phyloP scores from a whole-genome alignment of 1,284 basidiomycete genomes.

The Coniophora puteana region DNA sequence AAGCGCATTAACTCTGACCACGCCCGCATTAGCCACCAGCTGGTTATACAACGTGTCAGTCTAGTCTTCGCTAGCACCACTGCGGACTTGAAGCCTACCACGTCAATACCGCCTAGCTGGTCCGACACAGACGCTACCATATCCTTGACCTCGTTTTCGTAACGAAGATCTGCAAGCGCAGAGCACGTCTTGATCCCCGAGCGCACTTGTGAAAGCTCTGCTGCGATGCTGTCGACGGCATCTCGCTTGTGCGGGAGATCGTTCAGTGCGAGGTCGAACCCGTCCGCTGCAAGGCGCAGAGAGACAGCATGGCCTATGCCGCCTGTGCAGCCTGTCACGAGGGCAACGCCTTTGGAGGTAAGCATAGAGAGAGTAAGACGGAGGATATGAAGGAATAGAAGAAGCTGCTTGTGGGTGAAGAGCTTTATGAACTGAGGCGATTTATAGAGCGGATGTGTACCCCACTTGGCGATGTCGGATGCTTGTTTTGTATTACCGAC shows the following conservation, averaged over 20 bases:
- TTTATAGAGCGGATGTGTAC: too few species aligned
- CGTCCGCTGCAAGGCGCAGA: constrained; percentile 29
- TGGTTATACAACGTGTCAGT: constrained; percentile 7
- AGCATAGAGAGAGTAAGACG: too few species aligned
- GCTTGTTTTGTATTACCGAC: too few species aligned
- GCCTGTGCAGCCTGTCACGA: constrained; percentile 39
- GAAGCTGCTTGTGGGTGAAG: too few species aligned
- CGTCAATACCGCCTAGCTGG: background rate
- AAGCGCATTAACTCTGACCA: constrained; percentile 14
- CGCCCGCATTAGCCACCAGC: constrained; percentile 38
- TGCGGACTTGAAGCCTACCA: constrained; percentile 1
- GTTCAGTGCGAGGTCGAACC: constrained; percentile 18
- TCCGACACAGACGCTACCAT: background rate
- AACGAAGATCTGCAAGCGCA: background rate
- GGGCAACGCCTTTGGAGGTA: constrained; percentile 26
- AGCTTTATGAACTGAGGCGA: too few species aligned
- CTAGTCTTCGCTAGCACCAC: background rate
- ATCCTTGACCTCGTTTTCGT: constrained; percentile 1
- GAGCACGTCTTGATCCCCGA: constrained; percentile 12
- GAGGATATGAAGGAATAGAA: too few species aligned
- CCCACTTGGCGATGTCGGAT: too few species aligned
- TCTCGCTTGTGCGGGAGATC: constrained; percentile 15
- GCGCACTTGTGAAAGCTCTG: constrained; percentile 22
- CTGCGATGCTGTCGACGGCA: constrained; percentile 10
- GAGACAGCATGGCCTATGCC: constrained; percentile 42